Percentiles rank a stretch among this genome's conserved stretches.
These are phyloP conservation scores for Sideroxylon spinosum DNA, from an alignment of 179 eudicot species.

Conservation along the genomic window DNA sequence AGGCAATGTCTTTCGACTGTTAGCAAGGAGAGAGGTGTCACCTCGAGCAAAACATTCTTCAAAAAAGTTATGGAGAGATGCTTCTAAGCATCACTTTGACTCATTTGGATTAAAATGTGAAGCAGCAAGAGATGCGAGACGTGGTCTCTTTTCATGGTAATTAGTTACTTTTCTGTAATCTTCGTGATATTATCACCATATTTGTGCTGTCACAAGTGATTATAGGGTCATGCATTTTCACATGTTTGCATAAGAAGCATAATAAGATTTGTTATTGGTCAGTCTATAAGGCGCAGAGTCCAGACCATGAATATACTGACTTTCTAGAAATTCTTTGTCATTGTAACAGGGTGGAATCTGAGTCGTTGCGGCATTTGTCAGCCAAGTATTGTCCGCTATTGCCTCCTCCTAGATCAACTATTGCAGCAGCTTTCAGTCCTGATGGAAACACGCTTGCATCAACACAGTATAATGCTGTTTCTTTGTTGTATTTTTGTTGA, in stretches of 20 bases:
- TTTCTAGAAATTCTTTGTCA: conserved; percentile 11
- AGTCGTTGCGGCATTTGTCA: conserved; percentile 65
- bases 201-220: not conserved
- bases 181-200: not conserved
- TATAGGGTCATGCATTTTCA: not conserved
- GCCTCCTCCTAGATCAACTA: conserved; percentile 84
- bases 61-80: conserved; percentile 53
- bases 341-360: conserved; percentile 61
- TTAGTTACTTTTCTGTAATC: not conserved
- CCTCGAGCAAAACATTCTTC: conserved; percentile 57
- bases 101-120: conserved; percentile 34
- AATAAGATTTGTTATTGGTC: not conserved
- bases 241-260: not conserved
- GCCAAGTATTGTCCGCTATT: conserved; percentile 71
- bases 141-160: conserved; percentile 84
- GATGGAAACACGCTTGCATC: conserved; percentile 83
- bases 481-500: not conserved
- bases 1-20: conserved; percentile 59
- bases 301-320: not conserved
- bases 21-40: conserved; percentile 75
- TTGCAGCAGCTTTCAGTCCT: conserved; percentile 85
- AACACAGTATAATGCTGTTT: conserved; percentile 56
- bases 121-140: conserved; percentile 63
- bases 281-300: conserved; percentile 2
- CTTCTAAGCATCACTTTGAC: conserved; percentile 28